Percentiles rank a stretch among this genome's conserved stretches.
Conservation (phyloP, 345 rosid genomes). For the Turnera subulata region DNA sequence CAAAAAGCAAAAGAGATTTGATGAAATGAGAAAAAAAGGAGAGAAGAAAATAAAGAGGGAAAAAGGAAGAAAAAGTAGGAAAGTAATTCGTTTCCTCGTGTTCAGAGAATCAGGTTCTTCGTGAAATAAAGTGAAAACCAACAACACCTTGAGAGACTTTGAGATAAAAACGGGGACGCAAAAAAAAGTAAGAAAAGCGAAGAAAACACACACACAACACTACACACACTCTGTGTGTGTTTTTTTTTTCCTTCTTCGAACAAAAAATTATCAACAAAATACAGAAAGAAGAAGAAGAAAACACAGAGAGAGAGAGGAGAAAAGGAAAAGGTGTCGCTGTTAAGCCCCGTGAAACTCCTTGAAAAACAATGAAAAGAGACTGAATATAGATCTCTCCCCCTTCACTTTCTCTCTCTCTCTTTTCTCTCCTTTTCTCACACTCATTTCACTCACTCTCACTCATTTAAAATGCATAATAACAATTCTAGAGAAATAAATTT, state of each 20-base stretch:
- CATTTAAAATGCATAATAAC: too few species aligned
- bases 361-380: background rate
- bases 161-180: background rate
- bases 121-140: constrained; percentile 35
- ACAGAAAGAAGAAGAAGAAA: background rate
- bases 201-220: constrained; percentile 1
- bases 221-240: too few species aligned
- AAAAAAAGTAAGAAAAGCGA: constrained; percentile 1
- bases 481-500: too few species aligned
- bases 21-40: constrained; percentile 6
- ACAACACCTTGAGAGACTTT: background rate
- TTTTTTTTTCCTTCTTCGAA: background rate
- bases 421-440: too few species aligned
- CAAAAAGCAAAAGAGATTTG: background rate
- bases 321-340: constrained; percentile 9
- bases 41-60: background rate
- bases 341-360: constrained; percentile 23
- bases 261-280: background rate
- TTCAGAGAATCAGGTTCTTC: constrained; percentile 85
- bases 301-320: background rate
- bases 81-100: constrained; percentile 58
- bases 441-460: too few species aligned
- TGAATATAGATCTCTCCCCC: too few species aligned
- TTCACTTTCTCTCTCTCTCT: too few species aligned
- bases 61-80: constrained; percentile 20